These are phyloP conservation scores for Auricularia sp. DNA, from an alignment of 768 basidiomycete species.

Conservation along the genomic window DNA sequence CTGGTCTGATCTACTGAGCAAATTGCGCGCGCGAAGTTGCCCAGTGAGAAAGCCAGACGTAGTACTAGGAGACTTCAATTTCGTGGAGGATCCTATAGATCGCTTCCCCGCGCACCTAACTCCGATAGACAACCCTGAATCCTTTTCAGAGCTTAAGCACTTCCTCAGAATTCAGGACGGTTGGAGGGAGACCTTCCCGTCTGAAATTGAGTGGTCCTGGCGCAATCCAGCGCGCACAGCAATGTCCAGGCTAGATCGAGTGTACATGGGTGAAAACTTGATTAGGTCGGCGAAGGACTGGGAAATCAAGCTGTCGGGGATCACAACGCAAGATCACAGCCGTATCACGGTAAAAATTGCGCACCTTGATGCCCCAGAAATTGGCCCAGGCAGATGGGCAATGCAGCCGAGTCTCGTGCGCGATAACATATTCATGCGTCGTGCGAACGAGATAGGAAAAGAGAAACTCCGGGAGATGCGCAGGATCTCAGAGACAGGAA, in stretches of 20 bases:
- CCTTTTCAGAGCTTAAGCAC: background rate
- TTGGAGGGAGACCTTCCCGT: background rate
- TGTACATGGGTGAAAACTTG: background rate
- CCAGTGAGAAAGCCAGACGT: background rate
- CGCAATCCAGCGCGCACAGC: background rate
- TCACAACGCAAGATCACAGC: background rate
- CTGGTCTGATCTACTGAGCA: background rate
- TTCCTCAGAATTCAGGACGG: background rate
- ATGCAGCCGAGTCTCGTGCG: background rate
- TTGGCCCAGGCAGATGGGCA: background rate
- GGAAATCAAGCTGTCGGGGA: background rate
- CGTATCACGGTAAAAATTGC: background rate
- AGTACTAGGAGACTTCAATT: background rate
- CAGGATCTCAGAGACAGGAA: too few species aligned
- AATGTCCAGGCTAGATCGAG: background rate
- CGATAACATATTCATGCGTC: background rate
- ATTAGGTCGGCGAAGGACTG: background rate
- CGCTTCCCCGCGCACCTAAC: background rate
- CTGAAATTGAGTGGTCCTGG: background rate
- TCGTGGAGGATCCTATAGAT: background rate
- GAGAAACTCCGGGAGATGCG: too few species aligned
- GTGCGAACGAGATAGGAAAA: too few species aligned
- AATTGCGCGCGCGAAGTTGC: background rate
- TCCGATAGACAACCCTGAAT: background rate
- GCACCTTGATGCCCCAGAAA: background rate